A percentile compares a stretch with the other conserved stretches of the same genome.
Conservation (phyloP, 164 flowering plant species). For the Berberis thunbergii region DNA sequence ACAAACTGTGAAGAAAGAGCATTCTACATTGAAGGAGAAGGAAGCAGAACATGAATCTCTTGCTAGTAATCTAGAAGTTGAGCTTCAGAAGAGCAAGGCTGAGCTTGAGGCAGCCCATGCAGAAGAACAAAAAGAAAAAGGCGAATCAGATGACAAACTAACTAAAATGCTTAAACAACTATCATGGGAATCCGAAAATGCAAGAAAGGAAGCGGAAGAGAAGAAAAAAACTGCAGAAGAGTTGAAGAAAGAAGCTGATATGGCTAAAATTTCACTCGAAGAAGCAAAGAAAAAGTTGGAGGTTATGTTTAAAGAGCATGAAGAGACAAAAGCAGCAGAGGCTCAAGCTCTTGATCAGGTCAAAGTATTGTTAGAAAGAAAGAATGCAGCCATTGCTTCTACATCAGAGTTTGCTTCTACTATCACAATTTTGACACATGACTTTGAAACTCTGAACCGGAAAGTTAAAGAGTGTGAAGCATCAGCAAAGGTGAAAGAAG, state of each 20-base stretch:
- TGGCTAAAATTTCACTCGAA: slow-evolving; percentile 31
- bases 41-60: slow-evolving; percentile 72
- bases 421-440: slow-evolving; percentile 66
- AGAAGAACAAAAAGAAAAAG: slow-evolving; percentile 47
- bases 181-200: slow-evolving; percentile 47
- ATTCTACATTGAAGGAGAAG: slow-evolving; percentile 58
- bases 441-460: slow-evolving; percentile 57
- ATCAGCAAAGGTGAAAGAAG: slow-evolving; percentile 78
- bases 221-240: slow-evolving; percentile 55
- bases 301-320: slow-evolving; percentile 58
- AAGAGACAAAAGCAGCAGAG: slow-evolving; percentile 83
- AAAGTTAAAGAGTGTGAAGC: slow-evolving; percentile 68
- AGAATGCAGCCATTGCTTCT: slow-evolving; percentile 62
- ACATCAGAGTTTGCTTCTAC: slow-evolving; percentile 71
- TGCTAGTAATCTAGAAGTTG: slow-evolving; percentile 64
- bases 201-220: slow-evolving; percentile 49
- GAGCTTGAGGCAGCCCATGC: slow-evolving; percentile 66
- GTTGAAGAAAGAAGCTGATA: slow-evolving; percentile 54
- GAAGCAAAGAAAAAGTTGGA: slow-evolving; percentile 56
- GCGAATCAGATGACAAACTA: slow-evolving; percentile 55
- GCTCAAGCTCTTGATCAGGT: slow-evolving; percentile 52
- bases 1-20: slow-evolving; percentile 69
- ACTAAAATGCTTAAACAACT: slow-evolving; percentile 49
- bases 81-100: slow-evolving; percentile 53
- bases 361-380: slow-evolving; percentile 49